Conservation (phyloP, 176 grass and related monocot species). For the Aegilops sharonensis region DNA sequence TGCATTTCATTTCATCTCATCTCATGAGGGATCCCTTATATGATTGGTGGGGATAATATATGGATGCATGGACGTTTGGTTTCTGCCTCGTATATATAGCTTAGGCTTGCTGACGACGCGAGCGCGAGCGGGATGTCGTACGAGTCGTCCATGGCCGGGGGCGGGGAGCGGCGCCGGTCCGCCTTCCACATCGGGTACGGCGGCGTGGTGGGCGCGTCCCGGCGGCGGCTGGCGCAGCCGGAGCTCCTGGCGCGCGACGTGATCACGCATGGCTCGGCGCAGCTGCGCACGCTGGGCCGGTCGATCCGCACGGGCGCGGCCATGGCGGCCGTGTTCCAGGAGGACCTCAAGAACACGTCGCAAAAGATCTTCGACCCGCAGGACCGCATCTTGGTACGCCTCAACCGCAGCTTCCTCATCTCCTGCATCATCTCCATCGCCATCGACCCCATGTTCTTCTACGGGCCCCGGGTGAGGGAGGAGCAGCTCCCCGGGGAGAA, state of each 20-base stretch:
- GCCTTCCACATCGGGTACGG: conserved; percentile 53
- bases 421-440: conserved; percentile 76
- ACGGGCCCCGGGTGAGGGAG: conserved; percentile 41
- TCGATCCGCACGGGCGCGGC: conserved; percentile 69
- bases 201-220: conserved; percentile 24
- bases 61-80: neutral
- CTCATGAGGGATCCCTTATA: no score
- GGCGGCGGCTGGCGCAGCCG: conserved; percentile 42
- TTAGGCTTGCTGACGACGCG: conserved; percentile 64
- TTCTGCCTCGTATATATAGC: neutral
- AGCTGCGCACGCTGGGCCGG: conserved; percentile 70
- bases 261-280: conserved; percentile 58
- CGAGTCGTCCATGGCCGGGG: conserved; percentile 14
- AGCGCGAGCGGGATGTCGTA: conserved; percentile 47
- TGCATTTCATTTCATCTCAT: neutral
- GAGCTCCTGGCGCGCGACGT: conserved; percentile 43
- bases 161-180: conserved; percentile 35
- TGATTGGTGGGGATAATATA: neutral
- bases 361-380: conserved; percentile 87
- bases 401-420: conserved; percentile 68
- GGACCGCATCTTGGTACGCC: conserved; percentile 56
- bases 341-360: conserved; percentile 76
- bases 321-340: conserved; percentile 79
- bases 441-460: conserved; percentile 90
- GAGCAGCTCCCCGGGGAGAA: neutral